A percentile compares a stretch with the other conserved stretches of the same genome.
These are phyloP conservation scores for Metarhizium brunneum DNA, from an alignment of 2,329 filamentous ascomycete species.

Conservation along the genomic window DNA sequence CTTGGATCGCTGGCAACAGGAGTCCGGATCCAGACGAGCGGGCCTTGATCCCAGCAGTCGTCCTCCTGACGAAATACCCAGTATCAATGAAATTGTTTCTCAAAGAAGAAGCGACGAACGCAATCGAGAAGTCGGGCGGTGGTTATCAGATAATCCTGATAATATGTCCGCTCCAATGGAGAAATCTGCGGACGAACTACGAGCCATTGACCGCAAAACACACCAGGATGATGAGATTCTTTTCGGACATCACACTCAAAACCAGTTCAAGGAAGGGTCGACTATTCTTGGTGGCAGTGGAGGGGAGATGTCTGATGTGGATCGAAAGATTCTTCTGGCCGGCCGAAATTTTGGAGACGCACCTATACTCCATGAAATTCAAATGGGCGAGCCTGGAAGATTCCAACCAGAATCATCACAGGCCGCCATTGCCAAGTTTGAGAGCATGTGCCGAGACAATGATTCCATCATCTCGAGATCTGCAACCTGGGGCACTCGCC, in stretches of 20 bases:
- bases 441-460: conserved; percentile 43
- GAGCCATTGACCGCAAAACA: conserved; percentile 10
- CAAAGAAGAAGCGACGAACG: conserved; percentile 33
- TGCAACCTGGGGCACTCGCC: conserved; percentile 62
- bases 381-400: conserved; percentile 16
- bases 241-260: conserved; percentile 38
- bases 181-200: conserved; percentile 15
- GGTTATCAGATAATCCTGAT: conserved; percentile 32
- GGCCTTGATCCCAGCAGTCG: conserved; percentile 41
- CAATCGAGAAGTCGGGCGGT: conserved; percentile 41
- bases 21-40: conserved; percentile 28
- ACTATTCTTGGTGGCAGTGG: conserved; percentile 37
- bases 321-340: conserved; percentile 40
- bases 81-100: conserved; percentile 38
- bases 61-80: conserved; percentile 32
- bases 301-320: conserved; percentile 33
- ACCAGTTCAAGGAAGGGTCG: conserved; percentile 37
- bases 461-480: conserved; percentile 52
- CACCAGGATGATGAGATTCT: conserved; percentile 33
- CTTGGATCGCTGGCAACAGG: conserved; percentile 31
- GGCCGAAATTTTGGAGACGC: conserved; percentile 40
- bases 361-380: conserved; percentile 38
- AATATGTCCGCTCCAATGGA: conserved; percentile 17
- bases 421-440: conserved; percentile 43
- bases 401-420: conserved; percentile 42